phyloP scores from a whole-genome alignment of 768 basidiomycete genomes.

The Steccherinum ochraceum region DNA sequence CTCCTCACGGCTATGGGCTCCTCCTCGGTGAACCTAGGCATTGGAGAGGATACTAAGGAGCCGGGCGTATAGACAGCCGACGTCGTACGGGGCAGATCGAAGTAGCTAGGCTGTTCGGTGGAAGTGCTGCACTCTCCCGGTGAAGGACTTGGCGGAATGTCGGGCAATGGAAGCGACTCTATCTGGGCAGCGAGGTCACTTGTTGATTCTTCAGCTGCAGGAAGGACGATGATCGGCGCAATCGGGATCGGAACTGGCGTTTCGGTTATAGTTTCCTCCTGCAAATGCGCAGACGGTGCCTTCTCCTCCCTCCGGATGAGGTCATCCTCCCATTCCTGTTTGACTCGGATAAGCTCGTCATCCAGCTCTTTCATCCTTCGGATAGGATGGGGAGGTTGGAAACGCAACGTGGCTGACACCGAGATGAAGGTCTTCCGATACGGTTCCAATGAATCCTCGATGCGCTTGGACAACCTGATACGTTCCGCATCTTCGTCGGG shows the following conservation, averaged over 20 bases:
- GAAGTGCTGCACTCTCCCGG: constrained; percentile 21
- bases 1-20: constrained; percentile 50
- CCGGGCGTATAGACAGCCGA: constrained; percentile 22
- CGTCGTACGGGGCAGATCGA: constrained; percentile 29
- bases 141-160: constrained; percentile 33
- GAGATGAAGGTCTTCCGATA: constrained; percentile 88
- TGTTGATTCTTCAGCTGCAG: constrained; percentile 11
- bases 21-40: constrained; percentile 24
- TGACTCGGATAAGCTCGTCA: constrained; percentile 60
- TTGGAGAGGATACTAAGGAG: constrained; percentile 23
- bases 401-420: constrained; percentile 86
- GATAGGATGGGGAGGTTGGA: constrained; percentile 88
- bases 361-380: constrained; percentile 86
- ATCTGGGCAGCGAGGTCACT: constrained; percentile 66
- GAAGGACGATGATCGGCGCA: constrained; percentile 13
- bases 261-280: constrained; percentile 37
- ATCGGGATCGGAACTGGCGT: constrained; percentile 7
- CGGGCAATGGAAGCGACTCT: constrained; percentile 40
- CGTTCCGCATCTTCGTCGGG: constrained; percentile 71
- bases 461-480: constrained; percentile 63
- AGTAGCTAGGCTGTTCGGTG: constrained; percentile 34
- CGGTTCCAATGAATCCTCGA: constrained; percentile 76
- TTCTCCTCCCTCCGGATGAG: constrained; percentile 72
- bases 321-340: constrained; percentile 83
- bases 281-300: constrained; percentile 33